phyloP scores from a whole-genome alignment of 2,329 filamentous ascomycete genomes.

The Beauveria caledonica region DNA sequence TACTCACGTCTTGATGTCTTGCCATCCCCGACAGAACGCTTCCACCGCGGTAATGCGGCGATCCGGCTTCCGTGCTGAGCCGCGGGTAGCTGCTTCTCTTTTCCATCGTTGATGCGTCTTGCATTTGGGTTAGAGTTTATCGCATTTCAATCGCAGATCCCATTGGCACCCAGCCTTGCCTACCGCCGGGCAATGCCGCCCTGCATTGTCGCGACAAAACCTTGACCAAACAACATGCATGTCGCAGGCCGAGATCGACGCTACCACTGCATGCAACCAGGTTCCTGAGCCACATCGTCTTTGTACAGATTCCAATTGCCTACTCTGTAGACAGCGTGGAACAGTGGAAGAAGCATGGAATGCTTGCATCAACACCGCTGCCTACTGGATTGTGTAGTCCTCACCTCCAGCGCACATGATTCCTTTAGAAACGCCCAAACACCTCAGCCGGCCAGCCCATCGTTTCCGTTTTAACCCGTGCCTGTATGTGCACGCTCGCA shows the following conservation, averaged over 20 bases:
- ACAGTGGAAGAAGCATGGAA: background rate
- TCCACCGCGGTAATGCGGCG: background rate
- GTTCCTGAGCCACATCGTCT: background rate
- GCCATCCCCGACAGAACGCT: background rate
- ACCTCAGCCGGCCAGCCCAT: background rate
- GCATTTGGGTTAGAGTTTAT: background rate
- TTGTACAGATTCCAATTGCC: background rate
- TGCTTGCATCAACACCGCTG: too few species aligned
- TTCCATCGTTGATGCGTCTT: background rate
- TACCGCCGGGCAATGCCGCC: background rate
- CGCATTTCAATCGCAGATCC: background rate
- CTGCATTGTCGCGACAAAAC: background rate
- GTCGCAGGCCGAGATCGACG: conserved; percentile 1
- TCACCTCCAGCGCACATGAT: too few species aligned
- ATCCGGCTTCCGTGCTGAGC: background rate
- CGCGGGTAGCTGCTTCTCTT: background rate
- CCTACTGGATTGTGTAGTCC: background rate
- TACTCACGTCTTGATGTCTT: background rate
- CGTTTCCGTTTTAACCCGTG: background rate
- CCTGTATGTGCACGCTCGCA: background rate
- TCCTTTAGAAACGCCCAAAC: background rate
- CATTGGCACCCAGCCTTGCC: background rate
- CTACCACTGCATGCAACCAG: conserved; percentile 2
- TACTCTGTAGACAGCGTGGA: background rate
- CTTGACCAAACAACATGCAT: conserved; percentile 2